Percentiles rank a stretch among this genome's conserved stretches.
These are phyloP conservation scores for Phialocephala sp. DNA, from an alignment of 2,329 filamentous ascomycete species.

Conservation along the genomic window DNA sequence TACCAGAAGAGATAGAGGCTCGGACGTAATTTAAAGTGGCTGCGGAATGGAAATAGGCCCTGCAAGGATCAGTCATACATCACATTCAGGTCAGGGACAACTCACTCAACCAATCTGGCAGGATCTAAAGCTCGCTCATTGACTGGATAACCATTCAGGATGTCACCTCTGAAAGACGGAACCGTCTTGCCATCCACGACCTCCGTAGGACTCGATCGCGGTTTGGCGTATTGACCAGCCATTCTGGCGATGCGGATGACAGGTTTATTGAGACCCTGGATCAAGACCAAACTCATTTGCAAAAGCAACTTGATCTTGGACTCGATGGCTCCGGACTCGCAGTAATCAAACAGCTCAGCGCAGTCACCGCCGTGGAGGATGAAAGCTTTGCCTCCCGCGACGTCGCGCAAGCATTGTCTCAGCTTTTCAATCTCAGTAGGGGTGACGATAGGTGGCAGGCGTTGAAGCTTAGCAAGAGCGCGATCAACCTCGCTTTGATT, in stretches of 20 bases:
- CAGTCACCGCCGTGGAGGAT: constrained; percentile 96
- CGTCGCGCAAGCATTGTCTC: constrained; percentile 79
- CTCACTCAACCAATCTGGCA: constrained; percentile 74
- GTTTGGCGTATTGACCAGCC: constrained; percentile 98
- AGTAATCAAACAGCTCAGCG: constrained; percentile 97
- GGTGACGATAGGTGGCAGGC: constrained; percentile 79
- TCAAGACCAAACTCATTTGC: constrained; percentile 95
- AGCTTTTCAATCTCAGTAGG: constrained; percentile 81
- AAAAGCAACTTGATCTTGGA: constrained; percentile 95
- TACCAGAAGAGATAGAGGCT: constrained; percentile 80
- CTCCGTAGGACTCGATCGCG: constrained; percentile 87
- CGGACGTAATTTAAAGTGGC: constrained; percentile 94
- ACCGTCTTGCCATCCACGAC: constrained; percentile 79
- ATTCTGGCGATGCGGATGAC: constrained; percentile 95
- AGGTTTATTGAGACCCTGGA: constrained; percentile 82
- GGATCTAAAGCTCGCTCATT: constrained; percentile 84
- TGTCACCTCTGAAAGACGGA: constrained; percentile 92
- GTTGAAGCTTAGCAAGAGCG: constrained; percentile 67
- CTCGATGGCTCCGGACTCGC: constrained; percentile 85
- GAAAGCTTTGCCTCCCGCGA: constrained; percentile 89
- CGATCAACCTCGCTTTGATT: constrained; percentile 63
- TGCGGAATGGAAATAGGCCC: constrained; percentile 94
- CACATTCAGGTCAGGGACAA: constrained; percentile 14
- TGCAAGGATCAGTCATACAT: constrained; percentile 39
- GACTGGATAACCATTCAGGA: constrained; percentile 84